Evolutionary conservation across 768 basidiomycete species (phyloP).

Genomic region (Amanita pseudoporphyria): DNA sequence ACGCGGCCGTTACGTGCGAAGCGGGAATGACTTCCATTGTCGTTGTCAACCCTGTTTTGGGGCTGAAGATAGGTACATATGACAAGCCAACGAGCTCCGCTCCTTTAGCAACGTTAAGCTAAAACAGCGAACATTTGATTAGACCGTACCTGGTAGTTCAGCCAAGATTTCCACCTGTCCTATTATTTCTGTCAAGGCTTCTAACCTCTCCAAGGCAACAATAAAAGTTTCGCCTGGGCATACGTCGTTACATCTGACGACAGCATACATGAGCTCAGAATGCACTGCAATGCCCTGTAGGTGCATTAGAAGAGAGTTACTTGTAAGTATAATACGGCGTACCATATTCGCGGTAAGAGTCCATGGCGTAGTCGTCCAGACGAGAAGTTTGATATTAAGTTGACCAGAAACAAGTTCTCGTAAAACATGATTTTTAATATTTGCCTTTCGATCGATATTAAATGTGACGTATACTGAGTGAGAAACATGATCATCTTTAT

Average conservation of each 20-base stretch:
- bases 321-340: constrained; percentile 12
- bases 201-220: constrained; percentile 43
- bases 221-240: constrained; percentile 24
- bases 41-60: constrained; percentile 18
- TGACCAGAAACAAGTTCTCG: constrained; percentile 21
- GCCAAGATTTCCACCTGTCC: constrained; percentile 27
- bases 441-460: constrained; percentile 33
- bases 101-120: constrained; percentile 19
- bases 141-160: constrained; percentile 25
- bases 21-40: constrained; percentile 51
- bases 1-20: constrained; percentile 69
- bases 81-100: constrained; percentile 46
- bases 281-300: constrained; percentile 83
- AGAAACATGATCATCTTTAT: constrained; percentile 83
- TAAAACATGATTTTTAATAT: constrained; percentile 16
- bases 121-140: neutral
- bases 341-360: constrained; percentile 95
- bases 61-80: constrained; percentile 56
- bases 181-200: constrained; percentile 26
- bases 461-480: constrained; percentile 84
- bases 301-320: constrained; percentile 5
- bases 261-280: constrained; percentile 55
- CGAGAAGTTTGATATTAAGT: constrained; percentile 44
- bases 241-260: constrained; percentile 26
- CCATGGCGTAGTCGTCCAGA: constrained; percentile 99